Percentiles rank a stretch among this genome's conserved stretches.
Conservation (phyloP, 306 rosid genomes). For the Citrullus mucosospermus region DNA sequence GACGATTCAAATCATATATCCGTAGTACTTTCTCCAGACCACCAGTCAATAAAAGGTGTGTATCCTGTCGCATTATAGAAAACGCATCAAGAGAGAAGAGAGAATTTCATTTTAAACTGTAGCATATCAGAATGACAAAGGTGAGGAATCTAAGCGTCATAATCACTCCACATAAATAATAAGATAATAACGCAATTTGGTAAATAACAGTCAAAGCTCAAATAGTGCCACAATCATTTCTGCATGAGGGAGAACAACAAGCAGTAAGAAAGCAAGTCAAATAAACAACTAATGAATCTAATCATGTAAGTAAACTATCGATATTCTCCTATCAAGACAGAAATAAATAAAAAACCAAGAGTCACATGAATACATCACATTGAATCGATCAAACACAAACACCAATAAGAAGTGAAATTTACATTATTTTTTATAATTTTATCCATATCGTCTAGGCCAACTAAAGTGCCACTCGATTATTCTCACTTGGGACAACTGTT, state of each 20-base stretch:
- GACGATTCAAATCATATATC: conserved; percentile 81
- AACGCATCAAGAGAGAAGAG: conserved; percentile 7
- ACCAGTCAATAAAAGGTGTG: conserved; percentile 83
- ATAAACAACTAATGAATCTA: background rate
- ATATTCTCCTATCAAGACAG: background rate
- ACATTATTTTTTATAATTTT: background rate
- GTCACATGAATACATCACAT: background rate
- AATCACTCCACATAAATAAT: background rate
- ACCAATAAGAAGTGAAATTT: background rate
- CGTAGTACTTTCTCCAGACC: conserved; percentile 90
- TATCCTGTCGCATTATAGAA: conserved; percentile 42
- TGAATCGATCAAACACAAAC: background rate
- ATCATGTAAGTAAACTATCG: background rate
- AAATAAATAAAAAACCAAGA: background rate
- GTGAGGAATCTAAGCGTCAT: background rate
- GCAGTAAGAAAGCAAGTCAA: background rate
- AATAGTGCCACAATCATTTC: background rate
- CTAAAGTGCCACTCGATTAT: background rate
- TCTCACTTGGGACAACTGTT: background rate
- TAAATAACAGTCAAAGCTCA: background rate
- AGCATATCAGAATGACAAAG: background rate
- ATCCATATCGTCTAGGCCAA: background rate
- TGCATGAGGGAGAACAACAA: background rate
- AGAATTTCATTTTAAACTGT: background rate
- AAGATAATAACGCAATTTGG: background rate